A percentile compares a stretch with the other conserved stretches of the same genome.
These are phyloP conservation scores for Dryas alaskensis DNA, from an alignment of 306 rosid genomes.

Conservation along the genomic window DNA sequence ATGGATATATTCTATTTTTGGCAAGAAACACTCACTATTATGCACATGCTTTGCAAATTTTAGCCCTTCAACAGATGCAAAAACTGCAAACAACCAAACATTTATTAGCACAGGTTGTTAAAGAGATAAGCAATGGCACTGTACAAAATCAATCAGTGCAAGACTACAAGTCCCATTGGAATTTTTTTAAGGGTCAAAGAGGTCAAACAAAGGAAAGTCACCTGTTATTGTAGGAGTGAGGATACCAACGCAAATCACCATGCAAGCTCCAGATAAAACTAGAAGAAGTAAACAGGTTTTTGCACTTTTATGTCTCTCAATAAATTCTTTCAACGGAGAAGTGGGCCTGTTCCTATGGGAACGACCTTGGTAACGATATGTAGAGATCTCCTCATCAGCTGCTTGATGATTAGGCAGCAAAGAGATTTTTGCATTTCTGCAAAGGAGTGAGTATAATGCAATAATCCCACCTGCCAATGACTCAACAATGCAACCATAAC, in stretches of 20 bases:
- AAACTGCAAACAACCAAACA: conserved; percentile 54
- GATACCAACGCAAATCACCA: conserved; percentile 66
- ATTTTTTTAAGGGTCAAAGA: conserved; percentile 3
- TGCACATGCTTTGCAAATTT: conserved; percentile 38
- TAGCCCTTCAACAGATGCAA: conserved; percentile 70
- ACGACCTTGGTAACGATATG: conserved; percentile 49
- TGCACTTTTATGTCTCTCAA: conserved; percentile 63
- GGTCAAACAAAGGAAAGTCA: conserved; percentile 29
- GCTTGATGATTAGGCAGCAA: conserved; percentile 76
- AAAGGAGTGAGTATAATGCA: conserved; percentile 70
- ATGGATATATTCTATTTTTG: background rate
- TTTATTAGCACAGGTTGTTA: conserved; percentile 26
- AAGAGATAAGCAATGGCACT: conserved; percentile 16
- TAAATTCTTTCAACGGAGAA: conserved; percentile 52
- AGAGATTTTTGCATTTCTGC: conserved; percentile 69
- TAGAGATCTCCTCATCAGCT: conserved; percentile 83
- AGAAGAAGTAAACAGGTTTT: conserved; percentile 56
- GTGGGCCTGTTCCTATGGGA: conserved; percentile 44
- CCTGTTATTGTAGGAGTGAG: conserved; percentile 80
- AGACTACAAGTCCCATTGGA: conserved; percentile 5
- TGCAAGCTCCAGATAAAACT: conserved; percentile 77
- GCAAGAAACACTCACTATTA: conserved; percentile 48
- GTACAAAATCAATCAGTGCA: conserved; percentile 13
- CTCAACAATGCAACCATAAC: conserved; percentile 26
- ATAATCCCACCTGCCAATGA: conserved; percentile 69